These are phyloP conservation scores for Stemphylium lycopersici DNA, from an alignment of 2,329 filamentous ascomycete species.

Conservation along the genomic window DNA sequence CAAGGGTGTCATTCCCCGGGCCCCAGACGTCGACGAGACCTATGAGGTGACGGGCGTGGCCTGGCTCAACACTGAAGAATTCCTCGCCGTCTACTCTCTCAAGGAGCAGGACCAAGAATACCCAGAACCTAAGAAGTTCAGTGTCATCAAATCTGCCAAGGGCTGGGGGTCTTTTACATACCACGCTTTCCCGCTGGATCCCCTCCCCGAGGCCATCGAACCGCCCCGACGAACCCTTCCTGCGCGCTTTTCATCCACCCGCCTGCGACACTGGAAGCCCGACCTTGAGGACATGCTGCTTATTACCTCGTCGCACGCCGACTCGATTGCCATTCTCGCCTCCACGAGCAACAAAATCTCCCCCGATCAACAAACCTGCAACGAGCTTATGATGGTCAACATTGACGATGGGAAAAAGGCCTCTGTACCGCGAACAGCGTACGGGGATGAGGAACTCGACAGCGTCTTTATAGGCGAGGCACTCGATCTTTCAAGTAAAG, in stretches of 20 bases:
- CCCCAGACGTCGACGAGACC: conserved; percentile 67
- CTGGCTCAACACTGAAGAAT: conserved; percentile 89
- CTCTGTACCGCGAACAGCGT: conserved; percentile 57
- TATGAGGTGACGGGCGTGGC: conserved; percentile 75
- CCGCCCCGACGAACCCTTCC: conserved; percentile 64
- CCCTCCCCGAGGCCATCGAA: conserved; percentile 31
- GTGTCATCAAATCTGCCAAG: conserved; percentile 71
- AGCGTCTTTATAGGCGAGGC: conserved; percentile 80
- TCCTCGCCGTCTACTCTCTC: conserved; percentile 72
- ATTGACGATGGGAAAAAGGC: conserved; percentile 77
- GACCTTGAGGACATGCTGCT: conserved; percentile 82
- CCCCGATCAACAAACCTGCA: conserved; percentile 64
- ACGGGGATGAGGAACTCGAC: conserved; percentile 59
- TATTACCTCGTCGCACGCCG: conserved; percentile 78
- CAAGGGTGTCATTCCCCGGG: conserved; percentile 80
- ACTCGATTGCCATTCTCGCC: conserved; percentile 79
- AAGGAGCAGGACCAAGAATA: conserved; percentile 52
- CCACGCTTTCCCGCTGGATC: conserved; percentile 70
- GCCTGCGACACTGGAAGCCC: conserved; percentile 80
- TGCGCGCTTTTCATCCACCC: conserved; percentile 77
- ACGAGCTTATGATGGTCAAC: conserved; percentile 76
- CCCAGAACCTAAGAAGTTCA: conserved; percentile 71
- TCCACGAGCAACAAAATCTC: conserved; percentile 73
- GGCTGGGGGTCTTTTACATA: conserved; percentile 67
- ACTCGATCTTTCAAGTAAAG: conserved; percentile 82